phyloP scores from a whole-genome alignment of 1,139 yeast genomes.

The Zygoascus meyerae region DNA sequence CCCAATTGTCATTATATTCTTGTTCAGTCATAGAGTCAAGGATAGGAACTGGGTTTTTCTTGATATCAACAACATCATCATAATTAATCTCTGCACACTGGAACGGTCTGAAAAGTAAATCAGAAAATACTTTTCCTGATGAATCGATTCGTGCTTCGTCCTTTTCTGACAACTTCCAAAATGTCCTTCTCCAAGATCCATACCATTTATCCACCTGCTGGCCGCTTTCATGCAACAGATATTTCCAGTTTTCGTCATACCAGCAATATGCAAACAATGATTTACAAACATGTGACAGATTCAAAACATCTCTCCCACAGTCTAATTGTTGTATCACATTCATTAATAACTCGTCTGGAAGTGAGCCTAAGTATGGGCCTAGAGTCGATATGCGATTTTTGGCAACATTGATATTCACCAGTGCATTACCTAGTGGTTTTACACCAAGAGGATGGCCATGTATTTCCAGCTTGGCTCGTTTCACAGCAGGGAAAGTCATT shows the following conservation, averaged over 20 bases:
- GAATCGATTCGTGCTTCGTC: conserved; percentile 34
- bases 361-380: conserved; percentile 45
- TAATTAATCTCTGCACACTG: conserved; percentile 73
- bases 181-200: conserved; percentile 74
- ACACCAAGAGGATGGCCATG: conserved; percentile 63
- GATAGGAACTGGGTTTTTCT: conserved; percentile 6
- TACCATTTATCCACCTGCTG: conserved; percentile 43
- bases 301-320: conserved; percentile 42
- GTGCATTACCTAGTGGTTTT: conserved; percentile 64
- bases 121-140: conserved; percentile 41
- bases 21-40: conserved; percentile 27
- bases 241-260: conserved; percentile 78
- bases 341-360: conserved; percentile 49
- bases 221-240: conserved; percentile 34
- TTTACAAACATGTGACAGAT: conserved; percentile 54
- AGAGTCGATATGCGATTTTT: conserved; percentile 37
- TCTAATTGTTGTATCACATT: conserved; percentile 37
- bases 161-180: conserved; percentile 38
- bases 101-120: conserved; percentile 67
- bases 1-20: conserved; percentile 44
- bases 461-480: conserved; percentile 4
- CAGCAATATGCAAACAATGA: conserved; percentile 64
- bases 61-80: conserved; percentile 17
- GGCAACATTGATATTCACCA: conserved; percentile 28
- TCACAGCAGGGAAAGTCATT: conserved; percentile 2